A percentile compares a stretch with the other conserved stretches of the same genome.
These are phyloP conservation scores for Boletus pseudopeckii DNA, from an alignment of 768 basidiomycete species.

Conservation along the genomic window DNA sequence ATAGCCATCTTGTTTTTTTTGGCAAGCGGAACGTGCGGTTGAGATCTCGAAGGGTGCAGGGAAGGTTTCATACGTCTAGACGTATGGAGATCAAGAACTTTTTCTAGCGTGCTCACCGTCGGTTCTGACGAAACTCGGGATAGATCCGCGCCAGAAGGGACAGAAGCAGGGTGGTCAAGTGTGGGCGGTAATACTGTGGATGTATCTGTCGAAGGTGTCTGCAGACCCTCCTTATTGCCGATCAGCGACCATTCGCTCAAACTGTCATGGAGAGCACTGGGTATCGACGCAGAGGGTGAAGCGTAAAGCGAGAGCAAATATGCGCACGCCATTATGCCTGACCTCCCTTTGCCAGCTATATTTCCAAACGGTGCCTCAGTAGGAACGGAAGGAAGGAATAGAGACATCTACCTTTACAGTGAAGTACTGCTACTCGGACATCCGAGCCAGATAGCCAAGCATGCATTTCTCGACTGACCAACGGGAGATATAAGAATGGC, in stretches of 20 bases:
- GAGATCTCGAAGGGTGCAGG: not conserved
- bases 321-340: constrained; percentile 81
- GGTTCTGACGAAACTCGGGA: constrained; percentile 18
- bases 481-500: constrained; percentile 68
- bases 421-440: constrained; percentile 73
- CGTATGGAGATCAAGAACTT: constrained; percentile 67
- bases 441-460: constrained; percentile 65
- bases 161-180: not conserved
- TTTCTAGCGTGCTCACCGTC: constrained; percentile 40
- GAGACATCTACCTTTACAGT: constrained; percentile 69
- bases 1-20: constrained; percentile 54
- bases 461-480: constrained; percentile 71
- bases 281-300: constrained; percentile 42
- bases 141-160: constrained; percentile 1
- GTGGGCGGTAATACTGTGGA: not conserved
- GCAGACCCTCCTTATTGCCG: constrained; percentile 17
- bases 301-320: constrained; percentile 62
- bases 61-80: constrained; percentile 59
- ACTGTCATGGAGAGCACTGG: constrained; percentile 13
- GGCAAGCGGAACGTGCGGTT: constrained; percentile 17
- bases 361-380: constrained; percentile 2
- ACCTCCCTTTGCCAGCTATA: constrained; percentile 77
- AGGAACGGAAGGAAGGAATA: not conserved
- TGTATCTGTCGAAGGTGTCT: constrained; percentile 4
- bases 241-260: constrained; percentile 20